Evolutionary conservation across 192 early-diverging fungal genomes (phyloP), one percentile per base, ranked within the genome.

Genomic region (Coemansia sp.): DNA sequence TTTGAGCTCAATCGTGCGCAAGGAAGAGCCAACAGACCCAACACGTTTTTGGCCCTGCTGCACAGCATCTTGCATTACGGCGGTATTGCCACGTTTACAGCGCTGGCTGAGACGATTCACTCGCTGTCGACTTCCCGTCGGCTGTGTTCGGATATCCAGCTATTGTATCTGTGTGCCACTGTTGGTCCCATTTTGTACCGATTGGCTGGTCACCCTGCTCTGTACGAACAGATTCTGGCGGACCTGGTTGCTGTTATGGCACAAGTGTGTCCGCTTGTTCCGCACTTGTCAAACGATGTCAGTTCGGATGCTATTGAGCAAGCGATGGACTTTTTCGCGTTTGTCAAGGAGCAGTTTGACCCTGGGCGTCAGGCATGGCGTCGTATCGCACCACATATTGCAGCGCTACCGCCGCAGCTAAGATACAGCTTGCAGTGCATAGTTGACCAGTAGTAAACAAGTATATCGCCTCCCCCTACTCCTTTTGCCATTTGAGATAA

Each of bases 61-160:
- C 88, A 90, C 58, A 80, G 84, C 26, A 74, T 88, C 9, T 52
- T 84, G 20, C 86, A 90, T 46, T 90, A 90, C 51, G 85, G 85
- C 20, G 85, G 84, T 18, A 67, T 80, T 14, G 88, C 83, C 47
- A 77, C 80, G 3, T 78, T 88, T 30, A 46, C 55, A 22, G 47
- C 79, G 4, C 60, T 86, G 19, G 52, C 30, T 13, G 63, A 57
- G 15, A 71, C 67, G 9, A 69, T 75, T 42, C 66, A 55, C 15
- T 39, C 32, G 33, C 52, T 75, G 43, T 65, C 44, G 2, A 59
- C 65, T 7, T 57, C 62, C 28, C 72, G 65, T 38, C 63, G 59
- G 50, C 60, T 84, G 32, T 64, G 67, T 37, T 83, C 87, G 1
- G 88, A 90, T 57, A 76, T 81, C 2, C 88, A 90, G 44, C 49